Percentiles rank a stretch among this genome's conserved stretches.
phyloP scores from a whole-genome alignment of 441 rosid genomes.

The Jatropha multifida region DNA sequence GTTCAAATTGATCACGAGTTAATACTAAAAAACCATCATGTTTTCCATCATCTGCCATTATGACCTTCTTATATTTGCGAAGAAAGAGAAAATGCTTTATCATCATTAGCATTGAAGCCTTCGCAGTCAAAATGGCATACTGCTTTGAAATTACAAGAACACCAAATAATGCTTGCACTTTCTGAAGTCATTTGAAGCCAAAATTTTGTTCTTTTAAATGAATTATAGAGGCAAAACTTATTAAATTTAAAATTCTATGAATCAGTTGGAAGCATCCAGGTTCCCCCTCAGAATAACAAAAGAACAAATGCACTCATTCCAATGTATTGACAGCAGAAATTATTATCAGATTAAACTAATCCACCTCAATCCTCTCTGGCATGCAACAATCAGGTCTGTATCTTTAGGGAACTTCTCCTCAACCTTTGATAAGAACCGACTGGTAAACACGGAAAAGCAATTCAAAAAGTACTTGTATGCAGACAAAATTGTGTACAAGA shows the following conservation, averaged over 20 bases:
- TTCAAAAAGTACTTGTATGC: conserved; percentile 16
- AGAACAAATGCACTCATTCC: not conserved
- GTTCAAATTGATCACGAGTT: not conserved
- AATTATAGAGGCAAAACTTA: not conserved
- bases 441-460: conserved; percentile 35
- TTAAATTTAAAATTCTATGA: not conserved
- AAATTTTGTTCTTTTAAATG: not conserved
- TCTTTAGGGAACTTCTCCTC: conserved; percentile 82
- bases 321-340: not conserved
- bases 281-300: not conserved
- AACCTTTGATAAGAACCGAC: conserved; percentile 64
- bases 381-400: conserved; percentile 77
- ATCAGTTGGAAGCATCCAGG: not conserved
- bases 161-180: not conserved
- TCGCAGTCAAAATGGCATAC: too few relatives aligned
- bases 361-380: conserved; percentile 97
- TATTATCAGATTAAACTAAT: conserved; percentile 2
- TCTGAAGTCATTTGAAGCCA: not conserved
- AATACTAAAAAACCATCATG: not conserved
- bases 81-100: not conserved
- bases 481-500: conserved; percentile 10
- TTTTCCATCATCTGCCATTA: not conserved
- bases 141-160: not conserved
- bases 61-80: not conserved
- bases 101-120: not conserved